phyloP scores from a whole-genome alignment of 2,329 filamentous ascomycete genomes.

The Colletotrichum cereale region DNA sequence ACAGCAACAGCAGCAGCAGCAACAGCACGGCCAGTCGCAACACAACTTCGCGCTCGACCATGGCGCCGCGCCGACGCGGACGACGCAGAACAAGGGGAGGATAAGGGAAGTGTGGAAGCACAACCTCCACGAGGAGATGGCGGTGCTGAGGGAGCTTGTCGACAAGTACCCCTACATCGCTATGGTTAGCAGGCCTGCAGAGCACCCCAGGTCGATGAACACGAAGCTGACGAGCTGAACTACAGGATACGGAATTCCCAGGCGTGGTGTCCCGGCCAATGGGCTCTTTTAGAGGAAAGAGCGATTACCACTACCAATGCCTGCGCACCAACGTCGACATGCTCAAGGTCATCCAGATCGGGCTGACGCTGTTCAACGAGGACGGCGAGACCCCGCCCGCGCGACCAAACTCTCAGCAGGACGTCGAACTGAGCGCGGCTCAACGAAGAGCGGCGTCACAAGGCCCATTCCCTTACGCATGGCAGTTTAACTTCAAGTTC shows the following conservation, averaged over 20 bases:
- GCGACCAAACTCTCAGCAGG: constrained; percentile 65
- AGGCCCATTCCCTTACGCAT: constrained; percentile 82
- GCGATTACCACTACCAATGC: constrained; percentile 98
- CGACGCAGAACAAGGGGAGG: constrained; percentile 77
- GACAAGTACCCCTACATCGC: constrained; percentile 96
- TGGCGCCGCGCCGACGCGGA: constrained; percentile 55
- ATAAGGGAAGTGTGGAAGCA: constrained; percentile 98
- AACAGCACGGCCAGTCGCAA: constrained; percentile 63
- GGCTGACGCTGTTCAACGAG: constrained; percentile 91
- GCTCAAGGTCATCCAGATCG: constrained; percentile 96
- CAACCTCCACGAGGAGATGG: constrained; percentile 93
- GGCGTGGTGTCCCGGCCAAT: constrained; percentile 96
- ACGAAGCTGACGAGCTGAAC: constrained; percentile 24
- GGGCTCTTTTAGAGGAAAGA: constrained; percentile 93
- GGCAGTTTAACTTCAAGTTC: constrained; percentile 99
- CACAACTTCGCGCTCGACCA: constrained; percentile 42
- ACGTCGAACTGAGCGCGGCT: constrained; percentile 53
- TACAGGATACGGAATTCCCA: constrained; percentile 96
- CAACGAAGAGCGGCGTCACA: constrained; percentile 56
- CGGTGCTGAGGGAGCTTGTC: constrained; percentile 82
- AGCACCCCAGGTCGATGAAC: constrained; percentile 7
- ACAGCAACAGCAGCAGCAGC: constrained; percentile 68
- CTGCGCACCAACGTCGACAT: constrained; percentile 97
- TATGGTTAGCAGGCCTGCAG: constrained; percentile 76
- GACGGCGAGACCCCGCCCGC: constrained; percentile 88